Percentiles rank a stretch among this genome's conserved stretches.
Evolutionary conservation across 1,139 yeast species (phyloP).

Genomic region (Saccharomyces hybrid): DNA sequence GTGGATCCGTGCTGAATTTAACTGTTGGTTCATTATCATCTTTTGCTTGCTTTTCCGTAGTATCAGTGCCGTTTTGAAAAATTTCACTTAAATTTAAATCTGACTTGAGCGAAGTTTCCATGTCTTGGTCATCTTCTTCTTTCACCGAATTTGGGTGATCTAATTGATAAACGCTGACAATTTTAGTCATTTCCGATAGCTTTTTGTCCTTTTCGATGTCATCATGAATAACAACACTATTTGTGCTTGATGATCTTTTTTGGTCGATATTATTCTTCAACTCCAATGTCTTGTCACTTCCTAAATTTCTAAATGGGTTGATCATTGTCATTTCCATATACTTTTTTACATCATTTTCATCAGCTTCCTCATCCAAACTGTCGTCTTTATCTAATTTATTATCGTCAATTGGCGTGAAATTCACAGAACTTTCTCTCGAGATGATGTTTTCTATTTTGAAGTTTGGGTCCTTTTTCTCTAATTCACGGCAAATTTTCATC

Average conservation of each 20-base stretch:
- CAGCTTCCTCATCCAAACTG: constrained; percentile 7
- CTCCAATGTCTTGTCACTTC: constrained; percentile 7
- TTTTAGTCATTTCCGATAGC: constrained; percentile 36
- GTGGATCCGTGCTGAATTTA: constrained; percentile 23
- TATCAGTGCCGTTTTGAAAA: constrained; percentile 8
- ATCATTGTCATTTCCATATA: constrained; percentile 37
- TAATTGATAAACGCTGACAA: constrained; percentile 33
- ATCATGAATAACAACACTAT: constrained; percentile 3
- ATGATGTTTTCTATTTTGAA: constrained; percentile 11
- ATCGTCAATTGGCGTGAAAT: constrained; percentile 13
- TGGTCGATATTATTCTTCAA: background rate
- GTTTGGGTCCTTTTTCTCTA: constrained; percentile 18
- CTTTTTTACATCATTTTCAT: constrained; percentile 18
- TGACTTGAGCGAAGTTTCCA: constrained; percentile 26
- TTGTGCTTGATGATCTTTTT: background rate
- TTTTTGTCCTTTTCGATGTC: constrained; percentile 11
- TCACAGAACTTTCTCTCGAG: background rate
- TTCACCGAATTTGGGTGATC: constrained; percentile 3
- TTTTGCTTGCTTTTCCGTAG: background rate
- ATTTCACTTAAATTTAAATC: constrained; percentile 22
- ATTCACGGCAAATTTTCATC: constrained; percentile 24
- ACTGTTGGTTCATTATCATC: constrained; percentile 18
- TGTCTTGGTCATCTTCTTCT: constrained; percentile 22
- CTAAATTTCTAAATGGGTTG: constrained; percentile 29
- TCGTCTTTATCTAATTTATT: constrained; percentile 16